A percentile compares a stretch with the other conserved stretches of the same genome.
Evolutionary conservation across 129 eudicot species (phyloP).

Genomic region (Chrysanthemum seticuspe): DNA sequence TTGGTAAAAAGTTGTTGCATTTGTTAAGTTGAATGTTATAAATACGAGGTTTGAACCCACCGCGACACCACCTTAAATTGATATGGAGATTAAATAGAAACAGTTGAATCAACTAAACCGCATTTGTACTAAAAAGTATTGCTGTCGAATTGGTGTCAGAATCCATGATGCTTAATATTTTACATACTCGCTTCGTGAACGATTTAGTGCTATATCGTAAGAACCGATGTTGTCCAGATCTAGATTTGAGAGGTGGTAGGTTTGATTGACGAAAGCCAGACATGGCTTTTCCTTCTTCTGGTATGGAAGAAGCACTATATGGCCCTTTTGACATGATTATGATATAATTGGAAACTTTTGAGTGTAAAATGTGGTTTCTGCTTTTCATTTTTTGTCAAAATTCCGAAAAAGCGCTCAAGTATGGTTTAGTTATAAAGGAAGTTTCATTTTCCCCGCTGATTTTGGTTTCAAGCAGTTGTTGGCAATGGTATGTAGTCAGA

Average conservation of each 20-base stretch:
- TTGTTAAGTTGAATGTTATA: too few species aligned
- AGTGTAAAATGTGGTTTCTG: neutral
- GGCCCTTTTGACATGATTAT: neutral
- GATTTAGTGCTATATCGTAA: neutral
- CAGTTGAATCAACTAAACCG: neutral
- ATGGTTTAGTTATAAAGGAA: slow-evolving; percentile 6
- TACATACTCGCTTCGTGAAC: neutral
- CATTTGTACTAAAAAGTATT: neutral
- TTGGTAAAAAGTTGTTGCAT: too few species aligned
- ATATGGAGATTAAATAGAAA: neutral
- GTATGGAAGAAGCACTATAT: neutral
- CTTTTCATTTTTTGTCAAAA: neutral
- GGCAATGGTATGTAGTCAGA: neutral
- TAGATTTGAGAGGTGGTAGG: neutral
- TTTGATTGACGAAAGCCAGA: neutral
- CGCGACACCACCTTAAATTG: neutral
- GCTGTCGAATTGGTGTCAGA: neutral
- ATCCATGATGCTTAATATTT: neutral
- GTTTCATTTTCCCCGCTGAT: neutral
- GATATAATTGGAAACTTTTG: neutral
- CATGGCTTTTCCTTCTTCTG: neutral
- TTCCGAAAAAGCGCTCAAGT: neutral
- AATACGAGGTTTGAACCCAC: too few species aligned
- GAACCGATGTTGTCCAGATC: neutral
- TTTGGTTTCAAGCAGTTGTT: neutral